Conservation (phyloP, 768 basidiomycete species). For the Suillus subalutaceus region DNA sequence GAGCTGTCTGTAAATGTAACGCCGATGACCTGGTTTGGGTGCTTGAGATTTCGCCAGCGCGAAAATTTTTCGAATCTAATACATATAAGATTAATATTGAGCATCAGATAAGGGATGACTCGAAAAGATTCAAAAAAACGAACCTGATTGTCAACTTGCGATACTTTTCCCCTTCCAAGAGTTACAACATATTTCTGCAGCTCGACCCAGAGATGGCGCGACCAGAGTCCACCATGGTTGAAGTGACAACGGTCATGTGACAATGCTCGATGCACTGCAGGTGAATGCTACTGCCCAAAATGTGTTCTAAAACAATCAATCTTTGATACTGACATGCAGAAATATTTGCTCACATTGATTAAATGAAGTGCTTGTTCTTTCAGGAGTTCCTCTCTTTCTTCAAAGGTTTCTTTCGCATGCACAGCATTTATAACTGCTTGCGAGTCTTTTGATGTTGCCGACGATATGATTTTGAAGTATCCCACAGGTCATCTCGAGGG, state of each 20-base stretch:
- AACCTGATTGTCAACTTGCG: neutral
- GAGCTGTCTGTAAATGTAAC: conserved; percentile 36
- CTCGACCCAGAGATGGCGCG: too few relatives aligned
- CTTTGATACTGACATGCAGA: too few relatives aligned
- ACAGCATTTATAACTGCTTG: conserved; percentile 10
- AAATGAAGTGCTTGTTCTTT: conserved; percentile 14
- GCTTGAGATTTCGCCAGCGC: conserved; percentile 37
- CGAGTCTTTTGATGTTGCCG: conserved; percentile 22
- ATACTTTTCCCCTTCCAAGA: too few relatives aligned
- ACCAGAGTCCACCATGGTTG: too few relatives aligned
- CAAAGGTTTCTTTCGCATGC: conserved; percentile 12
- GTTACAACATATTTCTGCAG: too few relatives aligned
- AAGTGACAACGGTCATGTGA: too few relatives aligned
- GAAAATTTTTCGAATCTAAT: conserved; percentile 31
- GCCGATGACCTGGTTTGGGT: conserved; percentile 30
- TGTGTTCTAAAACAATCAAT: too few relatives aligned
- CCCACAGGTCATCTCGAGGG: conserved; percentile 25
- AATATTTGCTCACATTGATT: too few relatives aligned
- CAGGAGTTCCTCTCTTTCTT: conserved; percentile 20
- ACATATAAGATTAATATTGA: neutral
- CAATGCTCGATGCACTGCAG: too few relatives aligned
- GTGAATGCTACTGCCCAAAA: too few relatives aligned
- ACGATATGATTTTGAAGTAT: conserved; percentile 20
- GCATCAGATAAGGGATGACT: neutral
- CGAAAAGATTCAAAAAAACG: conserved; percentile 5